Evolutionary conservation across 768 basidiomycete genomes (phyloP), one percentile per base, ranked within the genome.

Genomic region (Phlebiopsis gigantea): DNA sequence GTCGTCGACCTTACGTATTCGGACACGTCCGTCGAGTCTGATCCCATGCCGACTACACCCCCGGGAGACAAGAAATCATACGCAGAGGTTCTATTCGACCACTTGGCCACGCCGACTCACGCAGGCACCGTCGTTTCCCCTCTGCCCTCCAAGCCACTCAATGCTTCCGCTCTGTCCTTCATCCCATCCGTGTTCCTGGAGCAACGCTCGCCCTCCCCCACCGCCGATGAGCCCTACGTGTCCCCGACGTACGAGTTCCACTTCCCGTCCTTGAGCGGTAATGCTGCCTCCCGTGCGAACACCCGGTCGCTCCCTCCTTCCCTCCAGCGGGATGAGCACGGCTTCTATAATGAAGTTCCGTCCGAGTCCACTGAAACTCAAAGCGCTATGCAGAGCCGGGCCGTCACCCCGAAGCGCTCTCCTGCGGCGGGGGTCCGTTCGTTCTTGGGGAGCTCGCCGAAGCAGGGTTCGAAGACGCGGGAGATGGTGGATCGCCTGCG

Each of bases 401-500:
- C 70, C 22, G 60, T 68, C 2, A 68, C 69, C 25, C 69, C 66
- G 57, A 66, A 62, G 42, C 67, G 66, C 57, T 62, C 68, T 6
- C 63, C 71, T n/a, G 64, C 68, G 22, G 65, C 69, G 5, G 69
- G 78, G 48, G 70, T 83, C 22, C 80, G 81, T 0, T 70, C 78
- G 7, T 81, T 81, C 67, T 69, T 83, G 25, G 73, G 78, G 46
- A 76, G 62, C 68, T 50, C 72, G 72, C 75, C 73, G 44, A 69
- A 71, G 10, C 73, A 80, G 21, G 65, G 73, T 29, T 84, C 83
- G 21, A 79, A 77, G 63, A 85, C 83, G 19, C 75, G 83, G 12
- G 78, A 80, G 60, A 79, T 85, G 42, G 79, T 85, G 28, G 83
- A 85, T 60, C 74, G 75, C 31, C 66, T 84, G 41, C 76, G 81